Evolutionary conservation across 2,329 filamentous ascomycete genomes (phyloP), one percentile per base, ranked within the genome.

Genomic region (Trichoderma sp.): DNA sequence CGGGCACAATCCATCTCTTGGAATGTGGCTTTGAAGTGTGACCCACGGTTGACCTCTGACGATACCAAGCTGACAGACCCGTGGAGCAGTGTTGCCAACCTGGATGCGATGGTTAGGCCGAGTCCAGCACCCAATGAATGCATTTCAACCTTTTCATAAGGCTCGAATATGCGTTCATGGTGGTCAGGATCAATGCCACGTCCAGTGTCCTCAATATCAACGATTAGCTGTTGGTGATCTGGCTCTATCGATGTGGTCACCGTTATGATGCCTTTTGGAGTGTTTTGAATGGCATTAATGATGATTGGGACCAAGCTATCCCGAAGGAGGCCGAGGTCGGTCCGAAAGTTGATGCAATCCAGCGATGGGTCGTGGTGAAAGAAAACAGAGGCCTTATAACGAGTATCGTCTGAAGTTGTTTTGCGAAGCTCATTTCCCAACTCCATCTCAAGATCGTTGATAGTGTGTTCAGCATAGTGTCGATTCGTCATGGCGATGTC

Each of bases 131-230:
- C 65, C 41, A 27, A 4, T 3, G 65, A 53, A 31, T 67, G 65
- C 41, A 67, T 67, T 67, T 45, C 65, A 6, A 67, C 41, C 18
- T 67, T 67, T 18, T 67, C 65, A 67, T 67, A 67, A 67, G 65
- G 65, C 65, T 67, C 65, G 11, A 67, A 67, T 53, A 67, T 67
- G n/a, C 65, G 41, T 67, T 67, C 18, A 16, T 67, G 65, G 27
- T 67, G 16, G 7, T 67, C 65, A 53, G 65, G 41, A 9, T 67
- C 27, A 21, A 67, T 67, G 6, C 65, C 65, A 33, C 65, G 41
- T 5, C 65, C 65, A 53, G 65, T 53, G 45, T 67, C 29, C 3
- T 50, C 45, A 5, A 50, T 4, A 21, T 50, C 45, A 21, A 50
- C 45, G 18, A 21, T 50, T 4, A 50, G 45, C 8, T 50, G 45